These are phyloP conservation scores for Golubevia sp. DNA, from an alignment of 1,284 basidiomycete species.

Conservation along the genomic window DNA sequence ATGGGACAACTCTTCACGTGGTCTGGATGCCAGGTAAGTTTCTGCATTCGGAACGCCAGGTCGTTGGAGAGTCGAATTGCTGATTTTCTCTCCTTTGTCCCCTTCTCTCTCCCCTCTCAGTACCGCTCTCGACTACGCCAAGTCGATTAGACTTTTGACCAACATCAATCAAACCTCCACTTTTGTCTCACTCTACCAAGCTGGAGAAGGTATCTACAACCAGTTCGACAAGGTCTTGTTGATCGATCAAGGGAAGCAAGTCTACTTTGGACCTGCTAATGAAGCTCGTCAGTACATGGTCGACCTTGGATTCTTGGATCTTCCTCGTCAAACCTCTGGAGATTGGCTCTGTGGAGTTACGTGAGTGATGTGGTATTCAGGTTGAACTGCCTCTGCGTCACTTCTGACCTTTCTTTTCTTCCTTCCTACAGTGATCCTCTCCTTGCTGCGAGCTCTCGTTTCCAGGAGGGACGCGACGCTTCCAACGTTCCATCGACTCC, in stretches of 20 bases:
- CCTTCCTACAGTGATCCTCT: slow-evolving; percentile 71
- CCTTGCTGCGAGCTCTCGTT: slow-evolving; percentile 71
- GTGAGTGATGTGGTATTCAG: slow-evolving; percentile 64
- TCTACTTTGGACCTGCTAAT: slow-evolving; percentile 43
- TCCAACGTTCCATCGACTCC: slow-evolving; percentile 75
- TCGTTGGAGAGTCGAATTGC: no score
- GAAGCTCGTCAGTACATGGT: slow-evolving; percentile 44
- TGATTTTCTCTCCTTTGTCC: no score
- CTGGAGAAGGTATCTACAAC: slow-evolving; percentile 62
- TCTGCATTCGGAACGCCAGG: no score
- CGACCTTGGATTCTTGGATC: slow-evolving; percentile 59
- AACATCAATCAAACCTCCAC: slow-evolving; percentile 32
- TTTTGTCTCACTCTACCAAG: slow-evolving; percentile 51
- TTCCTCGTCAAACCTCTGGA: slow-evolving; percentile 72
- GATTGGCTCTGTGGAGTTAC: slow-evolving; percentile 42
- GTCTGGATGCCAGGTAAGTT: no score
- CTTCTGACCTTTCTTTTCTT: slow-evolving; percentile 9
- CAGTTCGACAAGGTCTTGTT: slow-evolving; percentile 66
- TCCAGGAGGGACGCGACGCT: slow-evolving; percentile 72
- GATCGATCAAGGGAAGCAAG: slow-evolving; percentile 40
- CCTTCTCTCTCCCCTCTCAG: no score
- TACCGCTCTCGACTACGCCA: slow-evolving; percentile 56
- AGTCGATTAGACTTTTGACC: slow-evolving; percentile 40
- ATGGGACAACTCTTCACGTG: slow-evolving; percentile 65
- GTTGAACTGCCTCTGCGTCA: slow-evolving; percentile 65